Conservation (phyloP, 495 filamentous ascomycete genomes). For the Cercophora scortea region DNA sequence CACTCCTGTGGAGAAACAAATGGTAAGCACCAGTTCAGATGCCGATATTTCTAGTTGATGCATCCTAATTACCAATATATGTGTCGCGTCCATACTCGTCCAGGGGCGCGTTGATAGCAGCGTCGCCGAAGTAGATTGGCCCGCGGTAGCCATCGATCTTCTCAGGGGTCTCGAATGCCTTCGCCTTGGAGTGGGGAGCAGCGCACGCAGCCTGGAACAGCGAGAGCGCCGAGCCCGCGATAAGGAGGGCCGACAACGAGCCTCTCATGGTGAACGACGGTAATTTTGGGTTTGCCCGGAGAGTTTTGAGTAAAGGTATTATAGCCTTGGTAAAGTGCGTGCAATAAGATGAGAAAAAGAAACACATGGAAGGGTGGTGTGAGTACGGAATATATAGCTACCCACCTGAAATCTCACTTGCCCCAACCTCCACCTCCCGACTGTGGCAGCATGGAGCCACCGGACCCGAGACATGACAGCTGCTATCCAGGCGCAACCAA, state of each 20-base stretch:
- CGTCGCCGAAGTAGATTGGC: constrained; percentile 7
- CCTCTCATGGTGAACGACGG: background rate
- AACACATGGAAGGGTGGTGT: too few species aligned
- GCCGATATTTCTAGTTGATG: background rate
- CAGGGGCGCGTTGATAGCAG: constrained; percentile 11
- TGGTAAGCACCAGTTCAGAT: too few species aligned
- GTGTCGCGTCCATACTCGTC: constrained; percentile 9
- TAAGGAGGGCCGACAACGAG: background rate
- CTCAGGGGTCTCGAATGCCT: background rate
- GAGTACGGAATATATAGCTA: too few species aligned
- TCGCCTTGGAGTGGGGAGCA: background rate
- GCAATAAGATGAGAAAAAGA: too few species aligned
- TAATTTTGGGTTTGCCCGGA: background rate
- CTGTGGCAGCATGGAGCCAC: too few species aligned
- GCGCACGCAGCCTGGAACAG: background rate
- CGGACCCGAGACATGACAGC: too few species aligned
- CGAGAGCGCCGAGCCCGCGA: background rate
- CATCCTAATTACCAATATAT: constrained; percentile 1
- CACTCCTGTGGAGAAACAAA: background rate
- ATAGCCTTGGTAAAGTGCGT: too few species aligned
- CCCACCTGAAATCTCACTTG: too few species aligned
- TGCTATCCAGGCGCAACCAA: too few species aligned
- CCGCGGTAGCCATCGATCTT: constrained; percentile 7
- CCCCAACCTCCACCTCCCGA: too few species aligned
- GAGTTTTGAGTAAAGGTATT: too few species aligned